Conservation (phyloP, 202 grass and related monocot genomes). For the Cymbopogon flexuosus region DNA sequence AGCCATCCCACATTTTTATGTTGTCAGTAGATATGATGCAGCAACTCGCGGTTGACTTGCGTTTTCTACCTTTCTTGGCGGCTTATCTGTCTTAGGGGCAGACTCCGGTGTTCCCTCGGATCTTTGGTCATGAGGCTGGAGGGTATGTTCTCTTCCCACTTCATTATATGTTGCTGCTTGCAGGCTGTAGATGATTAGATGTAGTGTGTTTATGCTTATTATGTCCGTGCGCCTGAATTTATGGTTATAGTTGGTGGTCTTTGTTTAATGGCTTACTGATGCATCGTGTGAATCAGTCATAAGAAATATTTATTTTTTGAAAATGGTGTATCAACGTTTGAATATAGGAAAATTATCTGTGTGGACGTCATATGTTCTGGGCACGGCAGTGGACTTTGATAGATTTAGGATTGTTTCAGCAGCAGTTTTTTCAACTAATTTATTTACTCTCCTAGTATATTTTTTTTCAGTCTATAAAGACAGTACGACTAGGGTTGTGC, state of each 20-base stretch:
- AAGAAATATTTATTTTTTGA: not conserved
- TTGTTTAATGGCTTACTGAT: not conserved
- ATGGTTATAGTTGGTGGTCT: not conserved
- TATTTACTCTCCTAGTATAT: not conserved
- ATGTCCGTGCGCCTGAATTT: not conserved
- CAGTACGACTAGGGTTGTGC: not conserved
- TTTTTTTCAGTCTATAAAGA: not conserved
- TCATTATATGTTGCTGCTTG: not conserved
- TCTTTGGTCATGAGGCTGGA: constrained; percentile 95
- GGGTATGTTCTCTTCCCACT: constrained; percentile 44
- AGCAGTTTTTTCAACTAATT: not conserved
- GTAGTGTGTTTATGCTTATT: not conserved
- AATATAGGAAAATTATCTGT: not conserved
- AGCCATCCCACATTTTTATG: not conserved
- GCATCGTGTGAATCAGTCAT: not conserved
- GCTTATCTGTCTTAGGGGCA: constrained; percentile 52
- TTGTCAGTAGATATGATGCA: not conserved
- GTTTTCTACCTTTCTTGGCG: not conserved
- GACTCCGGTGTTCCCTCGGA: constrained; percentile 74
- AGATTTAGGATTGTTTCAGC: not conserved
- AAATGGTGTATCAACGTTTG: not conserved
- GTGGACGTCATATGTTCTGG: not conserved
- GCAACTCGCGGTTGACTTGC: constrained; percentile 34
- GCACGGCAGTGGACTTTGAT: not conserved
- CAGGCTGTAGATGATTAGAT: not conserved